phyloP scores from a whole-genome alignment of 1,284 basidiomycete genomes.

The Cerioporus squamosus region DNA sequence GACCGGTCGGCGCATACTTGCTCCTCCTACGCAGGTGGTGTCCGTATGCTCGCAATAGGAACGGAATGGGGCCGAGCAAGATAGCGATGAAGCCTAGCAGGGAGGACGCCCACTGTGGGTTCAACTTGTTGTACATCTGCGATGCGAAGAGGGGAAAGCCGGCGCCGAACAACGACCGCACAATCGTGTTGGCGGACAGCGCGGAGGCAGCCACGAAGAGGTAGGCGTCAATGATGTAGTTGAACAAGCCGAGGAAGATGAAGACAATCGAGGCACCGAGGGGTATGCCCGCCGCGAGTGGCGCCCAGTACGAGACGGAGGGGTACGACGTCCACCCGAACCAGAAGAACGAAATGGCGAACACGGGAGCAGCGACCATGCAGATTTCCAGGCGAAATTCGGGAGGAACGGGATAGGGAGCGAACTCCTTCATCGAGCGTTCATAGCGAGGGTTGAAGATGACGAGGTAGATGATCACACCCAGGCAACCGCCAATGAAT shows the following conservation, averaged over 20 bases:
- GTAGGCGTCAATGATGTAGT: slow-evolving; percentile 46
- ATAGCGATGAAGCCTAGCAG: slow-evolving; percentile 37
- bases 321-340: slow-evolving; percentile 49
- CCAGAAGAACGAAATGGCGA: slow-evolving; percentile 49
- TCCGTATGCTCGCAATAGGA: slow-evolving; percentile 31
- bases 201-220: slow-evolving; percentile 44
- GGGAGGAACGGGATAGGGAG: slow-evolving; percentile 45
- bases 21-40: slow-evolving; percentile 31
- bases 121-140: slow-evolving; percentile 41
- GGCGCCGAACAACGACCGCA: slow-evolving; percentile 42
- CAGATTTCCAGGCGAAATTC: slow-evolving; percentile 51
- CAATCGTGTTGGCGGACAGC: slow-evolving; percentile 41
- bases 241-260: slow-evolving; percentile 39
- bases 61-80: slow-evolving; percentile 39
- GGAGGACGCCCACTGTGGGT: slow-evolving; percentile 40
- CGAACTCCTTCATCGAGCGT: slow-evolving; percentile 36
- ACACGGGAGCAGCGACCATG: slow-evolving; percentile 44
- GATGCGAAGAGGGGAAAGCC: slow-evolving; percentile 42
- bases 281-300: slow-evolving; percentile 32
- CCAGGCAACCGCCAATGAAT: slow-evolving; percentile 40
- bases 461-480: slow-evolving; percentile 29
- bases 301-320: slow-evolving; percentile 37
- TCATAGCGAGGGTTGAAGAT: slow-evolving; percentile 40
- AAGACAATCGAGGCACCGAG: slow-evolving; percentile 36
- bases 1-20: slow-evolving; percentile 33